Conservation (phyloP, 2,329 filamentous ascomycete species). For the Escovopsis sp. region DNA sequence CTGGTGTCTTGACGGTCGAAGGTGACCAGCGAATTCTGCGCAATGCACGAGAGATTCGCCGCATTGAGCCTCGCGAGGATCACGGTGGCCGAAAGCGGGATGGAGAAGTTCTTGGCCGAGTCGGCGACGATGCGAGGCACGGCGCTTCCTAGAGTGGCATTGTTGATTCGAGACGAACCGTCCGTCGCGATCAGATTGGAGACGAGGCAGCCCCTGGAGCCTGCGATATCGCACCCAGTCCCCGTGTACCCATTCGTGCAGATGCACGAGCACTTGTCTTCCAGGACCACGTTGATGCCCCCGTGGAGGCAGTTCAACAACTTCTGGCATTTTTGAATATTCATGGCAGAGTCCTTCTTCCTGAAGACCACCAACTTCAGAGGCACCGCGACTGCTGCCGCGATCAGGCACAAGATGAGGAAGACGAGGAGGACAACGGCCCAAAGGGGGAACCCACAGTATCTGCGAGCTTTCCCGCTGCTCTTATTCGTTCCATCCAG, state of each 20-base stretch:
- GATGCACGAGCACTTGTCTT: constrained; percentile 64
- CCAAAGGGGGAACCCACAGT: constrained; percentile 76
- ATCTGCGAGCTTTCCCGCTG: constrained; percentile 35
- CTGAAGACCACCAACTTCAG: constrained; percentile 48
- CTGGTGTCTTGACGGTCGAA: constrained; percentile 48
- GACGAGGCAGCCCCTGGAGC: constrained; percentile 37
- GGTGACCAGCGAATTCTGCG: constrained; percentile 76
- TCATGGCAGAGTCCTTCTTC: constrained; percentile 21
- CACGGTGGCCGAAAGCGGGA: constrained; percentile 54
- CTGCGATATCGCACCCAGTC: constrained; percentile 32
- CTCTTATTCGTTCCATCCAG: constrained; percentile 16
- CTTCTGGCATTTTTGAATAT: constrained; percentile 39
- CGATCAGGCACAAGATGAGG: constrained; percentile 55
- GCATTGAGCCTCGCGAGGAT: constrained; percentile 65
- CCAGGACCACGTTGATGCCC: constrained; percentile 57
- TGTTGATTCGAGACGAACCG: constrained; percentile 27
- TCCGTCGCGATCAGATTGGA: constrained; percentile 29
- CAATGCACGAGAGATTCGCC: constrained; percentile 62
- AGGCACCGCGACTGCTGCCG: constrained; percentile 72
- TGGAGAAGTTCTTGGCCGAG: constrained; percentile 53
- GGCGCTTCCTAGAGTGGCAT: constrained; percentile 69
- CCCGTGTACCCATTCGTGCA: constrained; percentile 78
- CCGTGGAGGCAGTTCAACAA: constrained; percentile 61
- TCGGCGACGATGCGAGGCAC: constrained; percentile 59
- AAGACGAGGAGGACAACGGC: constrained; percentile 53